phyloP scores from a whole-genome alignment of 306 rosid species.

The Vicia villosa region DNA sequence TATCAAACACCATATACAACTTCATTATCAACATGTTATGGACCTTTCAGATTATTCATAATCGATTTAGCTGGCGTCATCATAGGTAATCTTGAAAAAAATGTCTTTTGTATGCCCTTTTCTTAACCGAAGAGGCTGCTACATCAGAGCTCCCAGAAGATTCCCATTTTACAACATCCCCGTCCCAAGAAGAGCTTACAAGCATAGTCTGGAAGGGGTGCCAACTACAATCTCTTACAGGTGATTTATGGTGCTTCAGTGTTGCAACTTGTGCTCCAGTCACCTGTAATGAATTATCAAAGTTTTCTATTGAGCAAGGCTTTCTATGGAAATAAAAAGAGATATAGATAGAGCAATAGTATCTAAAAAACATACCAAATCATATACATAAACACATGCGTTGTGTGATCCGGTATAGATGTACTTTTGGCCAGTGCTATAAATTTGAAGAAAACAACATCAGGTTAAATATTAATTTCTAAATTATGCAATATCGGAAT shows the following conservation, averaged over 20 bases:
- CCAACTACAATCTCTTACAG: slow-evolving; percentile 98
- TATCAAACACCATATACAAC: slow-evolving; percentile 23
- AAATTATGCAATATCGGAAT: neutral
- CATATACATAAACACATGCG: slow-evolving; percentile 79
- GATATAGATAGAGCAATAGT: neutral
- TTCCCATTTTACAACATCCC: slow-evolving; percentile 85
- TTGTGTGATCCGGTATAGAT: slow-evolving; percentile 92
- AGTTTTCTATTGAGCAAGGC: slow-evolving; percentile 9
- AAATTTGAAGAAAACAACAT: slow-evolving; percentile 33
- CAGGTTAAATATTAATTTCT: neutral
- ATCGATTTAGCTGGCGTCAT: neutral
- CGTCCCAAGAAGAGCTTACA: slow-evolving; percentile 96
- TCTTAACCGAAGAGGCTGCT: slow-evolving; percentile 38
- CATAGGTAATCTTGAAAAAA: slow-evolving; percentile 32
- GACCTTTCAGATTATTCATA: slow-evolving; percentile 21
- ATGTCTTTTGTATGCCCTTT: slow-evolving; percentile 47
- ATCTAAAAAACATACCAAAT: slow-evolving; percentile 66
- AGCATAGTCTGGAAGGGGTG: slow-evolving; percentile 81
- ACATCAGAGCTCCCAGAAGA: slow-evolving; percentile 55
- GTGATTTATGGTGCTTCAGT: slow-evolving; percentile 85
- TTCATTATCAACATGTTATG: slow-evolving; percentile 15
- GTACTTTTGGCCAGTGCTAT: slow-evolving; percentile 99
- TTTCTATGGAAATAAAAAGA: neutral
- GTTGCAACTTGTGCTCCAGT: slow-evolving; percentile 82
- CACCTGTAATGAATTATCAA: slow-evolving; percentile 49